These are phyloP conservation scores for Porphyra umbilicalis DNA, from an alignment of 31 red algal genomes.

Conservation along the genomic window DNA sequence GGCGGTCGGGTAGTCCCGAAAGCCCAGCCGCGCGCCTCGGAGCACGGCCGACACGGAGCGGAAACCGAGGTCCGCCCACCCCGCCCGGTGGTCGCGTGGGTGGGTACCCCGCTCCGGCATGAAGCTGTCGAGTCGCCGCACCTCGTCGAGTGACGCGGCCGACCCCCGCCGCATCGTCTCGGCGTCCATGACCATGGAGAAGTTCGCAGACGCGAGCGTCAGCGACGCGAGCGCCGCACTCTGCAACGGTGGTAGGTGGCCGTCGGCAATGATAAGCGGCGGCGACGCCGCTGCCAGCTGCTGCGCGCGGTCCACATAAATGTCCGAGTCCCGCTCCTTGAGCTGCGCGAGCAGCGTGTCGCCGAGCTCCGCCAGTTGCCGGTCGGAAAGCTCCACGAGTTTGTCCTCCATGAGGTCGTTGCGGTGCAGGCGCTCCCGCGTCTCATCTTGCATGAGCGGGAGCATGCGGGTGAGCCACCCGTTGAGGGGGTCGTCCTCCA, in stretches of 20 bases:
- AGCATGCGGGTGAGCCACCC: constrained; percentile 43
- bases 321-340: constrained; percentile 33
- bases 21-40: constrained; percentile 11
- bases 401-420: constrained; percentile 36
- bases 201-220: constrained; percentile 11
- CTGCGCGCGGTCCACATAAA: constrained; percentile 42
- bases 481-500: constrained; percentile 57
- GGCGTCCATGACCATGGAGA: constrained; percentile 46
- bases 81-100: background rate
- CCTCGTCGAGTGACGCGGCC: background rate
- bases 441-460: constrained; percentile 67
- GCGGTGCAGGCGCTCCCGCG: constrained; percentile 43
- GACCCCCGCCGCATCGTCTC: constrained; percentile 1
- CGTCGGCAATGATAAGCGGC: constrained; percentile 19
- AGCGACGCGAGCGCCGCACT: constrained; percentile 26
- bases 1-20: constrained; percentile 38
- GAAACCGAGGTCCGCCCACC: constrained; percentile 37
- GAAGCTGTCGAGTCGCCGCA: background rate
- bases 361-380: background rate
- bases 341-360: constrained; percentile 6
- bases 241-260: constrained; percentile 32
- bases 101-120: background rate
- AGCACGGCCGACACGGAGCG: constrained; percentile 30
- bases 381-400: background rate
- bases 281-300: constrained; percentile 23